phyloP scores from a whole-genome alignment of 2,329 filamentous ascomycete species.

The Xylaria sp. region DNA sequence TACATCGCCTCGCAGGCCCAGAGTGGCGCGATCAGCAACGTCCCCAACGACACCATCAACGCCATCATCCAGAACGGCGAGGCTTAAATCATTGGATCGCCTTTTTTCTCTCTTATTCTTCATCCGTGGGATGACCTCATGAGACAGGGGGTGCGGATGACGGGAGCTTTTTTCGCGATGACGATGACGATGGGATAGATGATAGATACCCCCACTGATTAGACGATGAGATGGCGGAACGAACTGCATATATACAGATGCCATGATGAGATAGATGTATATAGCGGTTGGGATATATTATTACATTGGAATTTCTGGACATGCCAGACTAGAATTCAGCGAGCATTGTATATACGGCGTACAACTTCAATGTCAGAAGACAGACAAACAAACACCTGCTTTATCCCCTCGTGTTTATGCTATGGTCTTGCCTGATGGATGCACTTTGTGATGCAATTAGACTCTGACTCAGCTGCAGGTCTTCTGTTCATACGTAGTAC shows the following conservation, averaged over 20 bases:
- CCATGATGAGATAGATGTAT: constrained; percentile 17
- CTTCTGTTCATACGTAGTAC: not conserved
- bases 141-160: constrained; percentile 14
- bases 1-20: constrained; percentile 55
- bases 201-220: constrained; percentile 26
- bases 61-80: constrained; percentile 52
- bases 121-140: constrained; percentile 11
- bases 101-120: not conserved
- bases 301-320: constrained; percentile 17
- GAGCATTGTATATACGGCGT: constrained; percentile 25
- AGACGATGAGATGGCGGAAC: constrained; percentile 7
- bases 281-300: constrained; percentile 15
- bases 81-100: constrained; percentile 4
- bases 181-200: constrained; percentile 24
- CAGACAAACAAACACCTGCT: constrained; percentile 2
- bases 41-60: constrained; percentile 51
- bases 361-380: not conserved
- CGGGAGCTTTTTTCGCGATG: constrained; percentile 5
- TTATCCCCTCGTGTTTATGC: not conserved
- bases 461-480: not conserved
- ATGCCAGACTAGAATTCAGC: not conserved
- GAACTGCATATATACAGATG: constrained; percentile 7
- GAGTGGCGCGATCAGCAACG: constrained; percentile 53
- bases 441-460: not conserved
- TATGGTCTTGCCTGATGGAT: not conserved